Evolutionary conservation across 805 yeast genomes (phyloP), one percentile per base, ranked within the genome.

Genomic region (Kregervanrija delftensis): DNA sequence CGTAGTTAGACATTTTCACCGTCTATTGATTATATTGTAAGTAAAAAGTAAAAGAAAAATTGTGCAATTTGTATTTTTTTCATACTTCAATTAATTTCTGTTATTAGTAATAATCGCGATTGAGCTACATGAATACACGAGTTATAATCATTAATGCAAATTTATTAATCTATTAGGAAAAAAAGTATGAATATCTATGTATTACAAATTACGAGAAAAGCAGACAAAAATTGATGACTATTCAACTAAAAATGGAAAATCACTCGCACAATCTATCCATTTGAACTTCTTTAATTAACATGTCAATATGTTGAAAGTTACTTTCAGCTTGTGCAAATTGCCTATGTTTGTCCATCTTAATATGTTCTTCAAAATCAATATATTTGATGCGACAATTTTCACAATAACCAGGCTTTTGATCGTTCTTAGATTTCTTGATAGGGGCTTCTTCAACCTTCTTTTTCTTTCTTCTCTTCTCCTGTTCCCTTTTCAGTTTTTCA

Each of bases 301-400:
- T 67, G 65, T 91, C 97, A 49, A 91, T 85, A 37, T 83, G 85
- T 40, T 65, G 72, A 64, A 90, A 91, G 60, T 89, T 86, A 11
- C 66, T 61, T 55, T 77, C 79, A 53, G 83, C 79, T 37, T 69
- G 65, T 3, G 97, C 97, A 67, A 88, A 90, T 43, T 77, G 76
- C 41, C 84, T 71, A 61, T 91, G 99, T 51, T 81, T 76, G 33
- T 74, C 76, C 17, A 87, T 73, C 30, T 58, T 56, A 35, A 87
- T 76, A 60, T 91, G 99, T 46, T 78, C 86, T 22, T 80, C 86
- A 57, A 89, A 81, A 52, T 79, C 77, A 42, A 85, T 90, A 59
- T 85, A 91, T 59, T 82, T 82, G 48, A 83, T 84, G 17, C 91
- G 72, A 64, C 99, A 91, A 59, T 91, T 91, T 60, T 91, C 99